Percentiles rank a stretch among this genome's conserved stretches.
phyloP scores from a whole-genome alignment of 129 eudicot species.

The Arctium minus region DNA sequence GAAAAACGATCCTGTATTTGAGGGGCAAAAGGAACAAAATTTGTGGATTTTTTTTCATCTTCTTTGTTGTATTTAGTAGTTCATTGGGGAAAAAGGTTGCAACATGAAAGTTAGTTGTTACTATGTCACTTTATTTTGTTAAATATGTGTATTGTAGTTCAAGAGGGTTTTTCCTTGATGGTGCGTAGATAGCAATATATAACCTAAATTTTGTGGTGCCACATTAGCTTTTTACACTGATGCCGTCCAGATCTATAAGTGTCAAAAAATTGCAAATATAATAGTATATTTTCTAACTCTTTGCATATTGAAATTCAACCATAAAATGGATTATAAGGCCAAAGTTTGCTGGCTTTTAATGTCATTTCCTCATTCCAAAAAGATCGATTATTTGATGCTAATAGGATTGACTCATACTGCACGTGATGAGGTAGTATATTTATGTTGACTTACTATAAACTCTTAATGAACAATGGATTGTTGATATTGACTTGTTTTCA shows the following conservation, averaged over 20 bases:
- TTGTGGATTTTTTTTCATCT: background rate
- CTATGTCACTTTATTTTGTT: background rate
- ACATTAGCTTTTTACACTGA: background rate
- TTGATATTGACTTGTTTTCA: background rate
- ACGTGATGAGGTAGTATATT: background rate
- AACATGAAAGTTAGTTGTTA: background rate
- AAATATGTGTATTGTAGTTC: background rate
- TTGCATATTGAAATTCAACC: background rate
- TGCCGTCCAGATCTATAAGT: background rate
- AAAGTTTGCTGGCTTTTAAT: background rate
- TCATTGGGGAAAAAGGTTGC: background rate
- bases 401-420: background rate
- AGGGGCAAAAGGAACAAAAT: background rate
- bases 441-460: background rate
- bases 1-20: background rate
- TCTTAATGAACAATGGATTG: constrained; percentile 4
- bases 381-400: background rate
- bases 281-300: background rate
- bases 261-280: background rate
- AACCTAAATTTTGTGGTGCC: background rate
- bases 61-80: background rate
- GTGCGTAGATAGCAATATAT: background rate
- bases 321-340: background rate
- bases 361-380: background rate
- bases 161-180: background rate